These are phyloP conservation scores for Heterobasidion parviporum DNA, from an alignment of 1,284 basidiomycete genomes.

Conservation along the genomic window DNA sequence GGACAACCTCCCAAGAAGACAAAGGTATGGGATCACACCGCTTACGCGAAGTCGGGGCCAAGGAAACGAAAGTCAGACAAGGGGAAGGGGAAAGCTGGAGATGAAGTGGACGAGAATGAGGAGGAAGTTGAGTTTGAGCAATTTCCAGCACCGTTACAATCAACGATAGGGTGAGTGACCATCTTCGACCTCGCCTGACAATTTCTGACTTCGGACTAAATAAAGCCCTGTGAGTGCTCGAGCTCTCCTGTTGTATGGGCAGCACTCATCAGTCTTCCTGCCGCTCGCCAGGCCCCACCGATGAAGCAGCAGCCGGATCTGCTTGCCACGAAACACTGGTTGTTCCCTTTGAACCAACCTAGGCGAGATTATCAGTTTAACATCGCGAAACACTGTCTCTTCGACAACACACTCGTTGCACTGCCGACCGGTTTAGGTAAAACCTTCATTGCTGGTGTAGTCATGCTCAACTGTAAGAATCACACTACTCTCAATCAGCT, in stretches of 20 bases:
- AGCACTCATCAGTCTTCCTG: not conserved
- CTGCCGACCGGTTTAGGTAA: conserved; percentile 96
- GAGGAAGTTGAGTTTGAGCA: conserved; percentile 71
- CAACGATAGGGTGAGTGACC: conserved; percentile 25
- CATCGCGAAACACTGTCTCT: conserved; percentile 82
- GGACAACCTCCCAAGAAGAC: conserved; percentile 46
- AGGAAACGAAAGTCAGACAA: conserved; percentile 40
- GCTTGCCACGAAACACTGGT: conserved; percentile 80
- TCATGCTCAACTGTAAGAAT: conserved; percentile 86
- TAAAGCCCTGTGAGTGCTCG: not conserved
- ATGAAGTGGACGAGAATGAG: conserved; percentile 36
- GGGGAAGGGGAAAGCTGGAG: conserved; percentile 34
- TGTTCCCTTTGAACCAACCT: conserved; percentile 86
- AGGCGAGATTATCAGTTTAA: conserved; percentile 95
- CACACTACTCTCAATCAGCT: not conserved
- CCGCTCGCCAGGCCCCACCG: conserved; percentile 46
- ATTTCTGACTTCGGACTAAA: not conserved
- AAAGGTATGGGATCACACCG: conserved; percentile 84
- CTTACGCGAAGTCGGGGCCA: conserved; percentile 70
- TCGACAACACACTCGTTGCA: conserved; percentile 92
- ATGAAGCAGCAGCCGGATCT: conserved; percentile 75
- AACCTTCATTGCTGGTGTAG: conserved; percentile 95
- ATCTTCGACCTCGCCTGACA: not conserved
- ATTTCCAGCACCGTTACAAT: conserved; percentile 54
- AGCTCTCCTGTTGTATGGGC: too few species aligned